Evolutionary conservation across 2,329 filamentous ascomycete species (phyloP), one percentile per base, ranked within the genome.

Genomic region (Microdochium paspali): DNA sequence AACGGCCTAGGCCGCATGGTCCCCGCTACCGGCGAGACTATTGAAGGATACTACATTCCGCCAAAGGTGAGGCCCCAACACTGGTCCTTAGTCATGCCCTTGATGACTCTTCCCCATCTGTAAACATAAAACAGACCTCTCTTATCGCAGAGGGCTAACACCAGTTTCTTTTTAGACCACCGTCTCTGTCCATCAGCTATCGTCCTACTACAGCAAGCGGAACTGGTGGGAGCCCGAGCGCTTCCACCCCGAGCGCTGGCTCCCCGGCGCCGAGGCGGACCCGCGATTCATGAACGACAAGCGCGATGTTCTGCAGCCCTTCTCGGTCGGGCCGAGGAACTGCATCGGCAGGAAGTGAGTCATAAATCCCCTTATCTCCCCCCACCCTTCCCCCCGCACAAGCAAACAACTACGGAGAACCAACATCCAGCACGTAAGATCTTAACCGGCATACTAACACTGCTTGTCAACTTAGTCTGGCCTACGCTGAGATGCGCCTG

Each of bases 401-500:
- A n/a, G n/a, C n/a, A n/a, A n/a, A 13, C 7, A 28, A 28, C 7
- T 7, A 28, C 13, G 26, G 7, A 7, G 26, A 28, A 28, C 13
- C 13, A 13, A 28, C 7, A 28, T 28, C 26, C 26, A 28, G 26
- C 26, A 28, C n/a, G n/a, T n/a, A n/a, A n/a, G n/a, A n/a, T n/a
- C n/a, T n/a, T n/a, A n/a, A n/a, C 10, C n/a, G 30, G n/a, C 30
- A 31, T 10, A 31, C 20, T 40, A 18, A 21, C 32, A n/a, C 15
- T 9, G 6, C 6, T n/a, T 40, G 32, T 7, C 32, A 35, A 20
- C 2, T 5, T 40, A 69, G 64, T 48, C 60, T 78, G 32, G 72
- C 73, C 3, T 73, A 72, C 45, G 62, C 68, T 18, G 73, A 78
- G 54, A 71, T 77, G 65, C 64, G 73, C 3, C 56, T 74, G 4